Conservation (phyloP, 148 eudicot species). For the Tetragonia tetragonoides region DNA sequence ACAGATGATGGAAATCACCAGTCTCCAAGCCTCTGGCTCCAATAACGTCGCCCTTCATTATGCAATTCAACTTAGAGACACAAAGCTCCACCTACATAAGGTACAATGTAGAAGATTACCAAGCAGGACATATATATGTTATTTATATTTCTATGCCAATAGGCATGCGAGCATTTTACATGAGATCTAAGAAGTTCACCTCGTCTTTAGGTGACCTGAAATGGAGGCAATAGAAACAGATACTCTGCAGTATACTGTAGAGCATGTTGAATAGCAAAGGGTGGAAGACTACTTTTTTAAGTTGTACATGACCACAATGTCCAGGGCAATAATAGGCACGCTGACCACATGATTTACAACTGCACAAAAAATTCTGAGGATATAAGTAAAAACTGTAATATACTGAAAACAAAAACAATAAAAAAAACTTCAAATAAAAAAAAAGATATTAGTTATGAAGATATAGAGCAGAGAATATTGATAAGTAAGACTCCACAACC, state of each 20-base stretch:
- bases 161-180: not conserved
- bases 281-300: constrained; percentile 59
- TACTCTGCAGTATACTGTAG: constrained; percentile 48
- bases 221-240: constrained; percentile 71
- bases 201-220: constrained; percentile 42
- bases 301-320: constrained; percentile 94
- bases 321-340: constrained; percentile 63
- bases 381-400: not conserved
- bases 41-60: constrained; percentile 59
- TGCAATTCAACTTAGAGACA: constrained; percentile 54
- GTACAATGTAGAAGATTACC: constrained; percentile 5
- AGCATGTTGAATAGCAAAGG: constrained; percentile 67
- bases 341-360: constrained; percentile 82
- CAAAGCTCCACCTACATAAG: constrained; percentile 53
- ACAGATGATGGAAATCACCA: constrained; percentile 34
- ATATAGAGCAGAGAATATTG: not conserved
- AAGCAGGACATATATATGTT: not conserved
- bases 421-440: no score
- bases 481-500: not conserved
- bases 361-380: constrained; percentile 35
- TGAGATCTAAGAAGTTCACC: constrained; percentile 39
- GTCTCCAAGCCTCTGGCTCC: constrained; percentile 61
- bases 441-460: not conserved
- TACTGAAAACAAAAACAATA: not conserved
- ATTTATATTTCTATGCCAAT: no score